phyloP scores from a whole-genome alignment of 305 asterid species.

The Fraxinus latifolia region DNA sequence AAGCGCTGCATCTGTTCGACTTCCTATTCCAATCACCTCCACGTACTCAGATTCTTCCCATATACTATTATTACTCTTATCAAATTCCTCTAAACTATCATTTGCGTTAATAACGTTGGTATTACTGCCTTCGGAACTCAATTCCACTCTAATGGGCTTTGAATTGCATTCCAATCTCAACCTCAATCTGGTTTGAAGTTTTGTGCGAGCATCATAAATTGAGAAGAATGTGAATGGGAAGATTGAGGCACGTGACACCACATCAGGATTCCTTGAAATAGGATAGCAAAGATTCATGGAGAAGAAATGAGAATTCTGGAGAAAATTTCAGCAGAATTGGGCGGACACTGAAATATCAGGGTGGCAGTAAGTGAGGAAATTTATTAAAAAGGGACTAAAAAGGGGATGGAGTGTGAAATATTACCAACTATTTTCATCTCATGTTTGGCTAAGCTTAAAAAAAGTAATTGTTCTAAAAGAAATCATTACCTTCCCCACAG shows the following conservation, averaged over 20 bases:
- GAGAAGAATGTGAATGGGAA: constrained; percentile 22
- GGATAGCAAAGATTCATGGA: constrained; percentile 36
- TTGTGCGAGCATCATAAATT: constrained; percentile 22
- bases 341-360: not conserved
- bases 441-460: not conserved
- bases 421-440: not conserved
- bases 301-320: not conserved
- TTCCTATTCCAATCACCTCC: constrained; percentile 76
- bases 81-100: constrained; percentile 11
- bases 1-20: constrained; percentile 70
- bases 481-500: not conserved
- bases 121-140: constrained; percentile 21
- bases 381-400: not conserved
- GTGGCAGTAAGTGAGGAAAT: not conserved
- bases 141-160: constrained; percentile 22
- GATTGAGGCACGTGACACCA: constrained; percentile 23
- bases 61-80: constrained; percentile 15
- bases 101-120: constrained; percentile 8
- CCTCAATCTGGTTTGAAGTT: constrained; percentile 8
- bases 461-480: not conserved
- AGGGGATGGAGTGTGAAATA: not conserved
- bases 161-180: constrained; percentile 26
- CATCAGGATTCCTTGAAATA: constrained; percentile 17
- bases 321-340: not conserved
- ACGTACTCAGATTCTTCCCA: constrained; percentile 46